Base-by-base conservation (phyloP, 352 stramenopile genomes). In the Globisporangium barbulae region DNA sequence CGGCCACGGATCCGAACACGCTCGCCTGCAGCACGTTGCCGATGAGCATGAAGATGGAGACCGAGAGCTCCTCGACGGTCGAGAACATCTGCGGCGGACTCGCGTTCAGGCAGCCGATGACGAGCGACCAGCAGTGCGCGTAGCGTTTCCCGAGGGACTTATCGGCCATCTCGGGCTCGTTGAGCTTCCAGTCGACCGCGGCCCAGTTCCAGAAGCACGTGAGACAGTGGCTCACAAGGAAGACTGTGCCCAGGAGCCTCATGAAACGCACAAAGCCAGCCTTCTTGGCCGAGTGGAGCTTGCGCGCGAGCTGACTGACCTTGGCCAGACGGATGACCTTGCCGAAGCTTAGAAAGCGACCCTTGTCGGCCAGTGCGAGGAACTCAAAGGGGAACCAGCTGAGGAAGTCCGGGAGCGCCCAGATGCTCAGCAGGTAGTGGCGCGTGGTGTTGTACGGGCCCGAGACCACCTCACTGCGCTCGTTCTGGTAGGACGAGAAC, bases 261-360 rank as follows among this genome's bases (percentile, higher is more conserved):
- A 81, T 63, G 48, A 90, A 82, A 19, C 81, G 73, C 35, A 90
- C 63, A n/a, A 87, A 70, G 6, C 79, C 81, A 0, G 76, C 81
- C 44, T 90, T 90, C 71, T 84, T 89, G 21, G 81, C 73, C 6
- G 79, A 88, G 49, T 88, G 73, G 21, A 90, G 72, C 12, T 72
- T 74, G 2, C 75, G 54, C 4, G 76, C 79, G 22, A 89, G 68
- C 49, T 88, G 74, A 33, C 76, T 89, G 44, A 90, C 75, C 61
- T 89, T 90, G n/a, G 70, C 76, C n/a, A 90, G 72, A 0, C 81
- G 77, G 50, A 89, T 81, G 30, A 89, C 76, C 58, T 90, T 90
- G 19, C 71, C 75, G 47, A 89, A 76, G 52, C 78, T 75, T n/a
- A 90, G 70, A 61, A 87, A 75, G 10, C 75, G 76, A 2, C 81